Base-by-base conservation (phyloP, 208 protist genomes). In the Leishmania gerbilli region DNA sequence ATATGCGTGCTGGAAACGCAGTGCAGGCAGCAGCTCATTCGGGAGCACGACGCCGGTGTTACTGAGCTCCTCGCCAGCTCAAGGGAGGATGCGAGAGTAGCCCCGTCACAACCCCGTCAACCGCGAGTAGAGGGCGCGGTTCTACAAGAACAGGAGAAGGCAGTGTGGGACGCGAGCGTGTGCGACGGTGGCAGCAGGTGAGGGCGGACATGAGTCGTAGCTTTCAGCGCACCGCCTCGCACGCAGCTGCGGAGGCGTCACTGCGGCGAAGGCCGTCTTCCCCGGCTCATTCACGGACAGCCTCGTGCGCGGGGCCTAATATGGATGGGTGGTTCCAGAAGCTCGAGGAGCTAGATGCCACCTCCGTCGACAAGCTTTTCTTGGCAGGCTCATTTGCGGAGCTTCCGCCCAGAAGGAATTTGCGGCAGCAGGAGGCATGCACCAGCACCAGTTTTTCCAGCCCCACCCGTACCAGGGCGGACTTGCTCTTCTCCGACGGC, bases 1-100 rank as follows among this genome's bases (percentile, higher is more conserved):
- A 24, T 85, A 27, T 81, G 60, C 51, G 62, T 85, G 62, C 51
- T 78, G 42, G 82, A 85, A 79, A 85, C 82, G 13, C 53, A 76
- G 31, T 49, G 47, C 31, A 72, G 82, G 4, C 82, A 85, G 49
- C 71, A 21, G 37, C 75, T 85, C 37, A 34, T 77, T 0, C 53
- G 40, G 27, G 77, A 85, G 34, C 82, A 68, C 74, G 40, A 53
- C 49, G 31, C 34, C 37, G 74, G 74, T 34, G 74, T 67, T 60
- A n/a, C 53, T 3, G 74, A 45, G 13, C 7, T 62, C 7, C 37
- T 65, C 37, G 53, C 31, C 34, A n/a, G 31, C 53, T 17, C n/a
- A 24, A 9, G 21, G 8, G 55, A 37, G 3, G 24, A 31, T 27
- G 3, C 34, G 21, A 8, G 37, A 31, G 55, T 45, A 31, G 11